Evolutionary conservation across 495 filamentous ascomycete genomes (phyloP), one percentile per base, ranked within the genome.

Genomic region (Platismatia glauca): DNA sequence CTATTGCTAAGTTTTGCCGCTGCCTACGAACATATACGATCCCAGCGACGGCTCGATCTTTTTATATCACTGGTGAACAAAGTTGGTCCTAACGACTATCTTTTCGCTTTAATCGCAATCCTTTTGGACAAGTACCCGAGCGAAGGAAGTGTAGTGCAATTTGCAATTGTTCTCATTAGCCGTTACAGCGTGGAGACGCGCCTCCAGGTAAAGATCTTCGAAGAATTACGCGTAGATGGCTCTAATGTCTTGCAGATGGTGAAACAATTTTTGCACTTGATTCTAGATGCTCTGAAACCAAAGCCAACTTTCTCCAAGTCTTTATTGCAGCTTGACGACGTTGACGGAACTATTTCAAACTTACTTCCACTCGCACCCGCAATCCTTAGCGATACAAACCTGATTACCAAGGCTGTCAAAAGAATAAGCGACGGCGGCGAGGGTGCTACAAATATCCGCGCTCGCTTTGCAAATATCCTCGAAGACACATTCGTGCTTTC

Each of bases 11-110:
- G 91, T 74, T 97, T 97, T 71, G 89, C 89, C 24, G 89, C 89
- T 13, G 95, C 95, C 15, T 98, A 92, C 73, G 91, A 95, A 69
- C 92, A 97, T 69, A 89, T 98, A 62, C 94, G 94, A 6, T 80
- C 83, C 8, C 91, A 94, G 69, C 84, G 92, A 46, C 86, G 90
- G 61, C 80, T 88, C 22, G 83, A 85, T 43, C 74, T 97, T 7
- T 98, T 95, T 78, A 77, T 83, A 31, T 88, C 90, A 34, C 75
- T 98, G 37, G 82, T 80, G 31, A 82, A 87, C 66, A 95, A 89
- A 29, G 79, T 97, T 33, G 94, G 92, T 7, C 81, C 88, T 0
- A 79, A 86, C 34, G 90, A 96, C 46, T 95, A 92, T 69, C 73
- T 91, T 12, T 90, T 85, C 67, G 86, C 87, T 5, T 74, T 92